phyloP scores from a whole-genome alignment of 2,329 filamentous ascomycete species.

The Fusarium verticillioides region DNA sequence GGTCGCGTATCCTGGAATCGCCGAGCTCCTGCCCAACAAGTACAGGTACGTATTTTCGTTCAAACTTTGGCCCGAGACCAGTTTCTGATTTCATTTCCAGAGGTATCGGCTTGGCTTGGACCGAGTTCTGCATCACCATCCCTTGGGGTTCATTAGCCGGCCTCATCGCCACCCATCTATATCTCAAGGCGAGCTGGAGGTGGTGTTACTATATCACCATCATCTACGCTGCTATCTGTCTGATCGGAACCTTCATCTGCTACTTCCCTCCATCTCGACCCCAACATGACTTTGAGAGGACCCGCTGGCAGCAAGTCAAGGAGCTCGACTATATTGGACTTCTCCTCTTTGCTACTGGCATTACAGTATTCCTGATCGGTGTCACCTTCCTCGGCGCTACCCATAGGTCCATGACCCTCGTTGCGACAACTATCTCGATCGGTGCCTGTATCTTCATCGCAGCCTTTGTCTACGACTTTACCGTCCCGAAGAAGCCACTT shows the following conservation, averaged over 20 bases:
- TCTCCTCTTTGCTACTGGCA: constrained; percentile 2
- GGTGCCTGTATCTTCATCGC: constrained; percentile 9
- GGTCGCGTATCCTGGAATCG: constrained; percentile 10
- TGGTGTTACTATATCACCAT: constrained; percentile 22
- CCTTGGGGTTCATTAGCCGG: constrained; percentile 1
- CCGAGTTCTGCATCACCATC: constrained; percentile 10
- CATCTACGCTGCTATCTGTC: constrained; percentile 1
- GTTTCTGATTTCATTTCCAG: not conserved
- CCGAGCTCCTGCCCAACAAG: constrained; percentile 9
- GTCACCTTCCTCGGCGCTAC: constrained; percentile 8
- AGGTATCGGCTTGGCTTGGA: constrained; percentile 15
- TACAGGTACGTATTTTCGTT: not conserved
- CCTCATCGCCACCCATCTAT: constrained; percentile 7
- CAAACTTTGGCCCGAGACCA: accelerated
- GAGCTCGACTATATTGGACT: constrained; percentile 16
- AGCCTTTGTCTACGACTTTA: constrained; percentile 14
- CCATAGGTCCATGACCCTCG: constrained; percentile 1
- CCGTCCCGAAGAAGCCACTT: not conserved
- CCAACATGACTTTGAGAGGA: constrained; percentile 15
- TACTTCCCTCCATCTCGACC: constrained; percentile 12
- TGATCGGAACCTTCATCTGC: constrained; percentile 7
- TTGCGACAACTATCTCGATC: not conserved
- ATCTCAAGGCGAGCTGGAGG: constrained; percentile 9
- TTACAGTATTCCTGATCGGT: not conserved
- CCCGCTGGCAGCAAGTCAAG: constrained; percentile 16